phyloP scores from a whole-genome alignment of 345 rosid species.

The Geranium rotundifolium region DNA sequence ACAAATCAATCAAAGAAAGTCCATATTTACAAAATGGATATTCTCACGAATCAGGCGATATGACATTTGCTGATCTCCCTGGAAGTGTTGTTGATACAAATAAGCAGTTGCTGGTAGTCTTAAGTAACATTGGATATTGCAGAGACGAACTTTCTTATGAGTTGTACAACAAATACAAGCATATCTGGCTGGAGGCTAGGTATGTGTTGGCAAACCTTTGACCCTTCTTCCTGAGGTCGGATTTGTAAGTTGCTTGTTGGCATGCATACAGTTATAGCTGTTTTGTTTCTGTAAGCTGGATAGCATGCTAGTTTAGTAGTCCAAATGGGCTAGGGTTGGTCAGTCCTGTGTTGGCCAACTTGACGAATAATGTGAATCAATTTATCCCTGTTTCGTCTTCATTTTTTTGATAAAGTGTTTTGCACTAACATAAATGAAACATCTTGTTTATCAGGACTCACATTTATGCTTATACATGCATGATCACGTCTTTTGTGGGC shows the following conservation, averaged over 20 bases:
- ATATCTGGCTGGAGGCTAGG: constrained; percentile 70
- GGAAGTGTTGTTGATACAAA: constrained; percentile 68
- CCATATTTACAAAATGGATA: constrained; percentile 50
- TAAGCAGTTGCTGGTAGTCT: constrained; percentile 61
- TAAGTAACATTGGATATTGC: constrained; percentile 93
- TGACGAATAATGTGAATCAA: neutral
- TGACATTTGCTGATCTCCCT: constrained; percentile 30
- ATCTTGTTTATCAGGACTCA: too few relatives aligned
- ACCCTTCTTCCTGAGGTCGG: neutral
- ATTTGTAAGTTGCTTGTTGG: neutral
- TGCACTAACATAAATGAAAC: too few relatives aligned
- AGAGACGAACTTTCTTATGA: constrained; percentile 79
- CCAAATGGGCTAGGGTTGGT: neutral
- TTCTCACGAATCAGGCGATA: constrained; percentile 39
- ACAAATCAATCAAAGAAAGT: constrained; percentile 40
- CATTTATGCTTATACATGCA: too few relatives aligned
- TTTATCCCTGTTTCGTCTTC: neutral
- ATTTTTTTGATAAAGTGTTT: too few relatives aligned
- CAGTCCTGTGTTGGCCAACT: neutral
- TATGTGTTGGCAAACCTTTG: constrained; percentile 16
- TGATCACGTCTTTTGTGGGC: too few relatives aligned
- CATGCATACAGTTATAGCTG: too few relatives aligned
- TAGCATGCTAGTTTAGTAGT: neutral
- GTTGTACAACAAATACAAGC: constrained; percentile 69
- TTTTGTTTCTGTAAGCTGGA: neutral